Percentiles rank a stretch among this genome's conserved stretches.
phyloP scores from a whole-genome alignment of 352 stramenopile species.

The Pythium guiyangense region DNA sequence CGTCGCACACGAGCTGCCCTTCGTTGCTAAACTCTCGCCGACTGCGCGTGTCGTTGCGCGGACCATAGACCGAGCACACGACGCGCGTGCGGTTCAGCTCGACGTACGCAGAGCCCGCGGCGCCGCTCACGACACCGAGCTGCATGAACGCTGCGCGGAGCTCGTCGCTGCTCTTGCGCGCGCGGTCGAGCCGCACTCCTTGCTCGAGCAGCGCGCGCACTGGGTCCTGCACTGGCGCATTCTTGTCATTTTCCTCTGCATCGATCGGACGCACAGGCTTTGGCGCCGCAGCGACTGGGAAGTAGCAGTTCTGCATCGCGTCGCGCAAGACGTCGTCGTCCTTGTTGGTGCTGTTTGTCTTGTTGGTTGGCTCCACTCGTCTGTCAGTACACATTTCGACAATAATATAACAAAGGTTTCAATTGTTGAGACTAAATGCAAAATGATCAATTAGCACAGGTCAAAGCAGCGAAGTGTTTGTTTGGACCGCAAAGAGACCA shows the following conservation, averaged over 20 bases:
- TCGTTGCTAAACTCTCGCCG: slow-evolving; percentile 83
- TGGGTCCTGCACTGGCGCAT: slow-evolving; percentile 8
- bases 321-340: neutral
- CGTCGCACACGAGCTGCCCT: slow-evolving; percentile 83
- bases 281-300: slow-evolving; percentile 26
- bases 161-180: slow-evolving; percentile 63
- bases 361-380: slow-evolving; percentile 9
- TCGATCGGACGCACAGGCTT: slow-evolving; percentile 14
- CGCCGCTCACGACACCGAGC: slow-evolving; percentile 71
- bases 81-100: slow-evolving; percentile 86
- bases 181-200: slow-evolving; percentile 26
- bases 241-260: slow-evolving; percentile 1
- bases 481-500: neutral
- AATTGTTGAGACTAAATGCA: neutral
- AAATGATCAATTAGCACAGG: neutral
- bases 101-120: slow-evolving; percentile 86
- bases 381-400: neutral
- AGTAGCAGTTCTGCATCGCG: slow-evolving; percentile 88
- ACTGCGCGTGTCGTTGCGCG: slow-evolving; percentile 67
- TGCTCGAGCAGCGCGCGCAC: slow-evolving; percentile 25
- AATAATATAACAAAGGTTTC: neutral
- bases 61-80: slow-evolving; percentile 86
- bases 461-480: too few relatives aligned
- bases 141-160: slow-evolving; percentile 86
- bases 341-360: neutral